These are phyloP conservation scores for Luffa acutangula DNA, from an alignment of 306 rosid genomes.

Conservation along the genomic window DNA sequence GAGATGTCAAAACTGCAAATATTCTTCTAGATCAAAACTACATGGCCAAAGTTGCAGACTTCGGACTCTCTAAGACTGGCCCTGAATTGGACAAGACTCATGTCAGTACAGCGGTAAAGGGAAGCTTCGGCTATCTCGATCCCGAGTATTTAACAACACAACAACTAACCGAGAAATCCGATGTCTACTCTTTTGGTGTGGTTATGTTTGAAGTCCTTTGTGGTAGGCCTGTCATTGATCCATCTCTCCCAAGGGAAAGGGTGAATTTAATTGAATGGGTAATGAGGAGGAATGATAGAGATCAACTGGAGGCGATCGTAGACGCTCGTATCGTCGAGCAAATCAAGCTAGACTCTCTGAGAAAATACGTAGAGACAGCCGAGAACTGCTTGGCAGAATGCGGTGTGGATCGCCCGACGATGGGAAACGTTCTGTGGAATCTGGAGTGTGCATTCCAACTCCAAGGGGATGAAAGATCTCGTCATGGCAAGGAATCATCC, in stretches of 20 bases:
- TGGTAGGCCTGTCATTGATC: slow-evolving; percentile 62
- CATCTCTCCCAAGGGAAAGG: slow-evolving; percentile 43
- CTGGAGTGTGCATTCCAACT: slow-evolving; percentile 50
- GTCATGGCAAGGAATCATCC: neutral
- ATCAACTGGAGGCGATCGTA: slow-evolving; percentile 26
- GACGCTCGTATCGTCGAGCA: slow-evolving; percentile 32
- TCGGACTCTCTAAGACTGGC: slow-evolving; percentile 58
- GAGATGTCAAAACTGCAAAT: slow-evolving; percentile 69
- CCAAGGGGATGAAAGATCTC: slow-evolving; percentile 20
- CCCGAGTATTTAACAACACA: slow-evolving; percentile 55
- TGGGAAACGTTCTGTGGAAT: slow-evolving; percentile 71
- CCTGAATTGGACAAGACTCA: slow-evolving; percentile 49
- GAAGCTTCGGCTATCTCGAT: slow-evolving; percentile 77
- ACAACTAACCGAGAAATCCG: slow-evolving; percentile 60
- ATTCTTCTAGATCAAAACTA: slow-evolving; percentile 51
- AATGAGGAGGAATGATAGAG: slow-evolving; percentile 19
- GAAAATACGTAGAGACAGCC: slow-evolving; percentile 30
- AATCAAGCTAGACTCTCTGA: slow-evolving; percentile 28
- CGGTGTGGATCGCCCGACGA: slow-evolving; percentile 39
- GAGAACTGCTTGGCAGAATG: slow-evolving; percentile 48
- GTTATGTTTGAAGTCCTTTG: slow-evolving; percentile 66
- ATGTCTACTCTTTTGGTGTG: slow-evolving; percentile 64
- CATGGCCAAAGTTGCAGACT: slow-evolving; percentile 64
- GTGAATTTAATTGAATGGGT: slow-evolving; percentile 54
- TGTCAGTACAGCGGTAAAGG: slow-evolving; percentile 65